Base-by-base conservation (phyloP, 2,329 filamentous ascomycete species). In the Apiospora marii region DNA sequence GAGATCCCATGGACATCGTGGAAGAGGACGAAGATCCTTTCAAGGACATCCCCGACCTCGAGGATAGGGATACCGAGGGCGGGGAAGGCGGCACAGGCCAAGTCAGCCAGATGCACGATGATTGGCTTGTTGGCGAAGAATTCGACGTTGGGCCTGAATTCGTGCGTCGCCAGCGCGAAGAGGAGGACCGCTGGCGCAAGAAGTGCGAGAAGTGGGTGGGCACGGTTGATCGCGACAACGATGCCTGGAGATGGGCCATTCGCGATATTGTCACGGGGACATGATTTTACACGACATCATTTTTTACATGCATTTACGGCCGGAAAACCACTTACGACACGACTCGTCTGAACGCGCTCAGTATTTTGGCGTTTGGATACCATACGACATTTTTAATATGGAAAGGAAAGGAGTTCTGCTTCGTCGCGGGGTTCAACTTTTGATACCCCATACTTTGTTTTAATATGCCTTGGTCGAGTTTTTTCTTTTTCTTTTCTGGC, bases 61-160 rank as follows among this genome's bases (percentile, higher is more conserved):
- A 96, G 75, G 96, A 98, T 73, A 86, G 84, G 49, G 80, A 84
- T 24, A 85, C 85, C 64, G 87, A 88, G 34, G 82, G 83, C 16
- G 86, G 86, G 10, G 86, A 88, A 14, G 83, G 82, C 10, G 83
- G 84, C 30, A 82, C 84, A 51, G 86, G 86, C 67, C 88, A 89
- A 27, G 84, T 85, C 77, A 91, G 88, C 77, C 90, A 92, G 71
- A 82, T 91, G 75, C 90, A 91, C 72, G 93, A 95, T 78, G 93
- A 95, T 79, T 96, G 94, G 88, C 90, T 94, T 69, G 93, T 98
- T 16, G 94, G 94, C 70, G 96, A 99, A 83, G 96, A 99, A 81
- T 99, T 99, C 78, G 96, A 99, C 80, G 94, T 99, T 72, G 96
- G 96, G 0, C 96, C 96, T 3, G 94, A 97, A 81, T 99, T 98